Conservation (phyloP, 1,284 basidiomycete species). For the Apiotrichum gamsii region DNA sequence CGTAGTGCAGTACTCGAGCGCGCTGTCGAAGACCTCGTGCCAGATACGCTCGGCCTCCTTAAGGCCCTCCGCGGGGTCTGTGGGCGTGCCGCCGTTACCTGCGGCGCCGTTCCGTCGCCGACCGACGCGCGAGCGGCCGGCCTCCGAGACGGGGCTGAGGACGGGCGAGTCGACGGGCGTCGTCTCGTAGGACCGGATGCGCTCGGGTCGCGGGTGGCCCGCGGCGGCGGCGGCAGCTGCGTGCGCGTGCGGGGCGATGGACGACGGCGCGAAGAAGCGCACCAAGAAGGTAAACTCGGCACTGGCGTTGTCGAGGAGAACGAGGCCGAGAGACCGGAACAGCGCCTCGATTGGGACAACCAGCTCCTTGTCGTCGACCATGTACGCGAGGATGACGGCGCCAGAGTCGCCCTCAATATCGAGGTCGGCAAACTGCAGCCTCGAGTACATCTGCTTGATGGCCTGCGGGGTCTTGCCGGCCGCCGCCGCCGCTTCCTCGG, state of each 20-base stretch:
- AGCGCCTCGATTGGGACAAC: slow-evolving; percentile 75
- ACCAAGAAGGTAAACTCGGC: slow-evolving; percentile 83
- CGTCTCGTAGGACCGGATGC: slow-evolving; percentile 9
- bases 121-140: slow-evolving; percentile 16
- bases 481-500: slow-evolving; percentile 25
- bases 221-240: no score
- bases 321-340: slow-evolving; percentile 74
- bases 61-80: slow-evolving; percentile 45
- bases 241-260: no score
- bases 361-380: slow-evolving; percentile 79
- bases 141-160: slow-evolving; percentile 28
- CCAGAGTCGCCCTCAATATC: slow-evolving; percentile 57
- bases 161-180: slow-evolving; percentile 31
- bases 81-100: no score
- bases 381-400: slow-evolving; percentile 68
- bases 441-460: slow-evolving; percentile 50
- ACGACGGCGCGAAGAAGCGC: slow-evolving; percentile 60
- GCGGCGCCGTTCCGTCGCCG: neutral
- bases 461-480: slow-evolving; percentile 38
- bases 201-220: neutral
- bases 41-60: slow-evolving; percentile 55
- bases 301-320: slow-evolving; percentile 86
- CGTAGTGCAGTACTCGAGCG: slow-evolving; percentile 66
- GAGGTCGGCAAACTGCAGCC: slow-evolving; percentile 62
- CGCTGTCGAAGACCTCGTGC: slow-evolving; percentile 86